These are phyloP conservation scores for Apiospora malaysiana DNA, from an alignment of 2,329 filamentous ascomycete genomes.

Conservation along the genomic window DNA sequence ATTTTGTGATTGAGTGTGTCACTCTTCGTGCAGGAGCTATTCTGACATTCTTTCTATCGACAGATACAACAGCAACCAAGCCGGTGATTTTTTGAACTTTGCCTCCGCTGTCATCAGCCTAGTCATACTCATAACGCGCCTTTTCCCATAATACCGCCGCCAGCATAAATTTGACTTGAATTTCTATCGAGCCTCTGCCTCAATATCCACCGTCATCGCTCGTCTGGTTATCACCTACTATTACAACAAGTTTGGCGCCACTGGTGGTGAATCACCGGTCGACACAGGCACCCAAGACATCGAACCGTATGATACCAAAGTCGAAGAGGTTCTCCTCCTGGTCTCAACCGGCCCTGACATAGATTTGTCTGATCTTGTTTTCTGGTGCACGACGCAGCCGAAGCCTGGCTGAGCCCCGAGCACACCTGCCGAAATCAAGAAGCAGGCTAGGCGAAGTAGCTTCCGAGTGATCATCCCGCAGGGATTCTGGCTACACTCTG, in stretches of 20 bases:
- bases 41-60: too few species aligned
- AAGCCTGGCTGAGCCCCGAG: too few species aligned
- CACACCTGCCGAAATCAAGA: too few species aligned
- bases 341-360: constrained; percentile 34
- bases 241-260: not conserved
- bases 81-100: too few species aligned
- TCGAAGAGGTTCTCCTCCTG: constrained; percentile 35
- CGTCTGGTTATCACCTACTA: not conserved
- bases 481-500: not conserved
- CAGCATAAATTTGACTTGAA: not conserved
- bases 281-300: not conserved
- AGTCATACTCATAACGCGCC: not conserved
- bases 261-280: not conserved
- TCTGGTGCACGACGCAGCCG: constrained; percentile 36
- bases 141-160: not conserved
- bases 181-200: not conserved
- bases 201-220: not conserved
- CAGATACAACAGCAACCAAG: too few species aligned
- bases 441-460: too few species aligned
- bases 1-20: too few species aligned
- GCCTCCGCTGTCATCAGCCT: not conserved
- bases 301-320: not conserved
- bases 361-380: too few species aligned
- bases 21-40: too few species aligned
- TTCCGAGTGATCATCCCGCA: not conserved